Conservation (phyloP, 305 asterid species). For the Fraxinus greggii region DNA sequence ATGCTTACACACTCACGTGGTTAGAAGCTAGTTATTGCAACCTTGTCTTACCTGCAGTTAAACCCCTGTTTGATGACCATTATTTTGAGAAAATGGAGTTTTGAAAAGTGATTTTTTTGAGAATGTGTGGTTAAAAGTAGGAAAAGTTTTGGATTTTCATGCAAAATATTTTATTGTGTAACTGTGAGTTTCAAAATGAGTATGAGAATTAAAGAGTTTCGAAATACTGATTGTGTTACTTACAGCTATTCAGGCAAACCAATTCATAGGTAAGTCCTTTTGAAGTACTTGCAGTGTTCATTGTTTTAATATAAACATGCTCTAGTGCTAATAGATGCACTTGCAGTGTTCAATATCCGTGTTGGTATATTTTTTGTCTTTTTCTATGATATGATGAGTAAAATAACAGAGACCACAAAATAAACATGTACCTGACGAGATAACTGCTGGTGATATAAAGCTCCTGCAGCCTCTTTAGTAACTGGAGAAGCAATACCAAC, state of each 20-base stretch:
- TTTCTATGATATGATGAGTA: neutral
- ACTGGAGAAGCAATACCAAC: constrained; percentile 96
- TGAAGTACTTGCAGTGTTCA: neutral
- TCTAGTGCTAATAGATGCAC: neutral
- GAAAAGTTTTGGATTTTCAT: no score
- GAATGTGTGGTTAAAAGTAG: no score
- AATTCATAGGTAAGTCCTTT: neutral
- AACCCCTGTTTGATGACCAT: no score
- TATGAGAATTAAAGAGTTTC: no score
- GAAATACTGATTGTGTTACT: neutral
- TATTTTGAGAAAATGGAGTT: no score
- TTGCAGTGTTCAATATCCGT: neutral
- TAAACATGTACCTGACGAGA: constrained; percentile 74
- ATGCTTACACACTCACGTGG: neutral
- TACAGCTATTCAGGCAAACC: neutral
- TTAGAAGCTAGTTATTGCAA: neutral
- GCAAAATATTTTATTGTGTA: no score
- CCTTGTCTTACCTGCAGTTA: neutral
- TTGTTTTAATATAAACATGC: neutral
- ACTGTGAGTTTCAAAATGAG: no score
- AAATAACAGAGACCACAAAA: neutral
- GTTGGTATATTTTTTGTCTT: neutral
- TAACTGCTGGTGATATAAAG: constrained; percentile 91
- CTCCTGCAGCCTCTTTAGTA: constrained; percentile 97
- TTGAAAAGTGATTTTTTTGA: no score